phyloP scores from a whole-genome alignment of 306 rosid species.

The Dryas alaskensis region DNA sequence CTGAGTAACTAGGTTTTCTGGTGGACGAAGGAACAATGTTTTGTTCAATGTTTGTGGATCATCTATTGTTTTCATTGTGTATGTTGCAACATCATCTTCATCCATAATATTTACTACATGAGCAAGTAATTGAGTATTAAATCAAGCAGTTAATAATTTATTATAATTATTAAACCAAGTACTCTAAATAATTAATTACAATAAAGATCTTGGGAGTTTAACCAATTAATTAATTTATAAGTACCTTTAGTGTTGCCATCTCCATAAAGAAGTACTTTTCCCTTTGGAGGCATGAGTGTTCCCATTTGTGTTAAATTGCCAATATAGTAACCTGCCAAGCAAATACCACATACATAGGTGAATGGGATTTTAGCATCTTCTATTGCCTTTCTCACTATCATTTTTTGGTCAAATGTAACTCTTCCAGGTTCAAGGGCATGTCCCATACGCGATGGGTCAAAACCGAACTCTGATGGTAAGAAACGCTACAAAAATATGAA shows the following conservation, averaged over 20 bases:
- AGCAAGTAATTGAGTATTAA: neutral
- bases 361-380: constrained; percentile 64
- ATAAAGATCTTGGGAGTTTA: too few species aligned
- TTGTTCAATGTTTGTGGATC: constrained; percentile 64
- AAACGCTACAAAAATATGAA: constrained; percentile 42
- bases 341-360: constrained; percentile 63
- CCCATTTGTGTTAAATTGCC: constrained; percentile 73
- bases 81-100: constrained; percentile 77
- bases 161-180: neutral
- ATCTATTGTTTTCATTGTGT: constrained; percentile 56
- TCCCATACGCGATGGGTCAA: constrained; percentile 64
- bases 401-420: constrained; percentile 74
- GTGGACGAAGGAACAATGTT: constrained; percentile 65
- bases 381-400: constrained; percentile 69
- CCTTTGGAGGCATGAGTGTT: constrained; percentile 40
- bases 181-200: too few species aligned
- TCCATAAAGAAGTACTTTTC: constrained; percentile 58
- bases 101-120: constrained; percentile 51
- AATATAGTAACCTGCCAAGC: constrained; percentile 75
- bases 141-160: too few species aligned
- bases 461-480: constrained; percentile 74
- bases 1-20: constrained; percentile 54
- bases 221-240: too few species aligned
- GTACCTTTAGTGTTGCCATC: constrained; percentile 72
- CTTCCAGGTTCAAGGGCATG: constrained; percentile 73